Evolutionary conservation across 805 yeast genomes (phyloP).

Genomic region (Tetrapisispora pingtungensis): DNA sequence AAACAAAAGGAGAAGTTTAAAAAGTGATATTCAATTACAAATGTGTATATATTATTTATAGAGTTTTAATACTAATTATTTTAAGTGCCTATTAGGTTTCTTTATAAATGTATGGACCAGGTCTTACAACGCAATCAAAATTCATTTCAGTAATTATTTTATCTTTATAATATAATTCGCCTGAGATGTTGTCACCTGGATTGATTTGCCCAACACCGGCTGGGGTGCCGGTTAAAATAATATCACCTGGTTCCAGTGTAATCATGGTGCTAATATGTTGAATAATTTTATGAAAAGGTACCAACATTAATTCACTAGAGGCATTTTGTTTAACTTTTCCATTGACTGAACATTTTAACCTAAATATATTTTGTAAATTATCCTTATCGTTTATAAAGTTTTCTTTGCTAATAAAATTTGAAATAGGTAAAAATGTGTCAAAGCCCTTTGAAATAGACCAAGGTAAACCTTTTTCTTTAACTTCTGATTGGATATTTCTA

Average conservation of each 20-base stretch:
- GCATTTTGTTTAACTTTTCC: slow-evolving; percentile 65
- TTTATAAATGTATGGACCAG: slow-evolving; percentile 50
- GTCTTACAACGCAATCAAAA: slow-evolving; percentile 35
- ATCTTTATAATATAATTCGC: slow-evolving; percentile 50
- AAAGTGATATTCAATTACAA: not conserved
- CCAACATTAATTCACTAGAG: slow-evolving; percentile 72
- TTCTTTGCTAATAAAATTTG: slow-evolving; percentile 56
- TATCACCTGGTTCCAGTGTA: slow-evolving; percentile 85
- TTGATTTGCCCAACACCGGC: slow-evolving; percentile 84
- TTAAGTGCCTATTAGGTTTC: slow-evolving; percentile 27
- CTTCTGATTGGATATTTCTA: slow-evolving; percentile 89
- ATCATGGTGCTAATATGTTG: slow-evolving; percentile 77
- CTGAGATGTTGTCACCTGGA: slow-evolving; percentile 72
- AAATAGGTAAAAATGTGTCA: slow-evolving; percentile 90
- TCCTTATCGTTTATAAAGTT: slow-evolving; percentile 51
- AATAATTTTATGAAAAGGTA: slow-evolving; percentile 72
- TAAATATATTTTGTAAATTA: slow-evolving; percentile 32
- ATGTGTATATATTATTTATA: not conserved
- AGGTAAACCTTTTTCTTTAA: slow-evolving; percentile 87
- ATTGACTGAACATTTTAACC: slow-evolving; percentile 42
- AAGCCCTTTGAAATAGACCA: slow-evolving; percentile 97
- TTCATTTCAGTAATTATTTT: slow-evolving; percentile 40
- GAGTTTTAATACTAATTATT: not conserved
- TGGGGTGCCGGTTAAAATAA: slow-evolving; percentile 93
- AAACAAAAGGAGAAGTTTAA: not conserved